phyloP scores from a whole-genome alignment of 2,329 filamentous ascomycete species.

The Grosmannia serpens region DNA sequence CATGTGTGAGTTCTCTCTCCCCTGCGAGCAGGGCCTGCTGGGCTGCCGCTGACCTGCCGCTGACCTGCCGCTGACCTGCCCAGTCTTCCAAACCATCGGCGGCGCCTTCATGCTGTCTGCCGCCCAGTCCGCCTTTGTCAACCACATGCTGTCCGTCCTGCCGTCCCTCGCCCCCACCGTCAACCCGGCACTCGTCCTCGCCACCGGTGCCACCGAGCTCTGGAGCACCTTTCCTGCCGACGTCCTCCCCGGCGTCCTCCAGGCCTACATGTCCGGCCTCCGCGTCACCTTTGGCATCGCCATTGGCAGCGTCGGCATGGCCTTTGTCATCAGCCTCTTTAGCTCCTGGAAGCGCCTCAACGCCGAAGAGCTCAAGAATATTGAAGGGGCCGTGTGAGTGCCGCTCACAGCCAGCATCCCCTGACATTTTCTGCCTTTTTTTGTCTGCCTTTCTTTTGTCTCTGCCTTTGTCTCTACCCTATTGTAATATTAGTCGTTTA shows the following conservation, averaged over 20 bases:
- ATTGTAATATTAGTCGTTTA: too few species aligned
- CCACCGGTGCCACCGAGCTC: conserved; percentile 36
- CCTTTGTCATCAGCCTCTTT: conserved; percentile 19
- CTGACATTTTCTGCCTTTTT: background rate
- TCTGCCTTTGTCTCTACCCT: background rate
- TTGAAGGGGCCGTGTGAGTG: conserved; percentile 7
- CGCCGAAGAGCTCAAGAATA: conserved; percentile 7
- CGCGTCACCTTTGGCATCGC: conserved; percentile 16
- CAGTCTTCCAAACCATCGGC: conserved; percentile 31
- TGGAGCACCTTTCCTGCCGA: conserved; percentile 31
- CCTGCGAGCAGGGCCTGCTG: background rate
- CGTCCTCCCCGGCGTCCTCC: conserved; percentile 36
- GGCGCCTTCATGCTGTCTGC: conserved; percentile 35
- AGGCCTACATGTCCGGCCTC: conserved; percentile 40
- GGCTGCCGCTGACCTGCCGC: background rate
- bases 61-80: background rate
- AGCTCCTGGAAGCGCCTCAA: conserved; percentile 10
- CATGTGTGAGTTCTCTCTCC: conserved; percentile 12
- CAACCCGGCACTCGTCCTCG: conserved; percentile 15
- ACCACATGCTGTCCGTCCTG: conserved; percentile 20
- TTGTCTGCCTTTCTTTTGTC: background rate
- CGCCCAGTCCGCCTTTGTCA: conserved; percentile 27
- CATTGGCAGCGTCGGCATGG: conserved; percentile 7
- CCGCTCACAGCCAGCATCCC: background rate
- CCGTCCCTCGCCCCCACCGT: conserved; percentile 10